These are phyloP conservation scores for Diversispora epigaea DNA, from an alignment of 192 early-diverging fungal genomes.

Conservation along the genomic window DNA sequence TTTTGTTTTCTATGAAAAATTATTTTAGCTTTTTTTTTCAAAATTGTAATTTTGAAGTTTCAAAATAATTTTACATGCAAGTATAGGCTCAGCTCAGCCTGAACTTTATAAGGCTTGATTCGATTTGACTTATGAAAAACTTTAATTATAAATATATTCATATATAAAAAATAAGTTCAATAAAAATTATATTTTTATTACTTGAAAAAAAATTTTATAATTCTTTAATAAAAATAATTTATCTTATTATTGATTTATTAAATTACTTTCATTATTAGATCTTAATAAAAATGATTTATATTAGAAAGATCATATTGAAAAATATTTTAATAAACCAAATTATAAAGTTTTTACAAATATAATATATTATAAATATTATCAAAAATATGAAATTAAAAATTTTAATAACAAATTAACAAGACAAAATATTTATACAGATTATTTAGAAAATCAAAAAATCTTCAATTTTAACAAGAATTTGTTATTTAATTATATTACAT, in stretches of 20 bases:
- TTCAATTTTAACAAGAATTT: neutral
- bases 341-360: no score
- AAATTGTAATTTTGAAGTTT: no score
- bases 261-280: neutral
- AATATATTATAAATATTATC: no score
- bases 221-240: neutral
- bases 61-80: no score
- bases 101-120: no score
- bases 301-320: constrained; percentile 6
- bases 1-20: no score
- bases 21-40: no score
- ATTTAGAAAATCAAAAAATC: neutral
- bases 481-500: neutral
- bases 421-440: neutral
- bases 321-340: constrained; percentile 12
- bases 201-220: neutral
- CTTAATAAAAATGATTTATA: neutral
- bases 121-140: no score
- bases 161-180: neutral
- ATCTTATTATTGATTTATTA: neutral
- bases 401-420: neutral
- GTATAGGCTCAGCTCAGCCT: no score
- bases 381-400: neutral
- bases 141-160: neutral
- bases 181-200: constrained; percentile 11